Evolutionary conservation across 2,329 filamentous ascomycete genomes (phyloP).

Genomic region (Neocucurbitaria cava): DNA sequence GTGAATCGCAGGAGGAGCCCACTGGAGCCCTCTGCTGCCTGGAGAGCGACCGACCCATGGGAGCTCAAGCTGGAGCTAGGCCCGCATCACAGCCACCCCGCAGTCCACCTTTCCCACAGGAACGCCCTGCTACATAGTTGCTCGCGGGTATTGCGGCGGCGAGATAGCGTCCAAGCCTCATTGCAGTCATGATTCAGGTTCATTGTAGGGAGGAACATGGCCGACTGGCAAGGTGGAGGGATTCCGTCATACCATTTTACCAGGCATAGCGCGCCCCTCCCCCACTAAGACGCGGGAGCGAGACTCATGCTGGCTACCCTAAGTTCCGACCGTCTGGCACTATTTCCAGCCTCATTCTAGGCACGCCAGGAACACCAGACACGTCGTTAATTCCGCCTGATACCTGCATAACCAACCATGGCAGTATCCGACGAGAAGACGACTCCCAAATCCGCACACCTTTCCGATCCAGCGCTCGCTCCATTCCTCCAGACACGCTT

Average conservation of each 20-base stretch:
- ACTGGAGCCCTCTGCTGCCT: conserved; percentile 26
- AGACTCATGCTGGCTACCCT: conserved; percentile 7
- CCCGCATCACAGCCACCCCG: conserved; percentile 9
- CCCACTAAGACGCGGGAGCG: conserved; percentile 21
- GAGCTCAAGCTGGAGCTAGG: conserved; percentile 11
- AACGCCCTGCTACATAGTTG: neutral
- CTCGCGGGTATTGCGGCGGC: neutral
- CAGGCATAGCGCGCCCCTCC: conserved; percentile 22
- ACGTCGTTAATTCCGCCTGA: conserved; percentile 14
- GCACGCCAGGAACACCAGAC: conserved; percentile 7
- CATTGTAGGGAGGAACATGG: neutral
- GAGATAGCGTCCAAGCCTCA: neutral
- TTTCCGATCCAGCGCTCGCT: conserved; percentile 74
- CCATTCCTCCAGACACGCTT: conserved; percentile 80
- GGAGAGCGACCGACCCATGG: conserved; percentile 11
- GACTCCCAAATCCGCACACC: conserved; percentile 56
- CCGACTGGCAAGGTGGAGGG: neutral
- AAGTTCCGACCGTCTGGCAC: conserved; percentile 21
- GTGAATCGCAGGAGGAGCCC: too few species aligned
- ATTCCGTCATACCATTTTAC: neutral
- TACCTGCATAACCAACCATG: conserved; percentile 29
- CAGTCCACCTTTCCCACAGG: neutral
- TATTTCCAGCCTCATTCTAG: conserved; percentile 12
- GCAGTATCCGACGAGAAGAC: conserved; percentile 29
- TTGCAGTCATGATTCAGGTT: neutral